Conservation (phyloP, 2,329 filamentous ascomycete genomes). For the Hypoxylon sp. region DNA sequence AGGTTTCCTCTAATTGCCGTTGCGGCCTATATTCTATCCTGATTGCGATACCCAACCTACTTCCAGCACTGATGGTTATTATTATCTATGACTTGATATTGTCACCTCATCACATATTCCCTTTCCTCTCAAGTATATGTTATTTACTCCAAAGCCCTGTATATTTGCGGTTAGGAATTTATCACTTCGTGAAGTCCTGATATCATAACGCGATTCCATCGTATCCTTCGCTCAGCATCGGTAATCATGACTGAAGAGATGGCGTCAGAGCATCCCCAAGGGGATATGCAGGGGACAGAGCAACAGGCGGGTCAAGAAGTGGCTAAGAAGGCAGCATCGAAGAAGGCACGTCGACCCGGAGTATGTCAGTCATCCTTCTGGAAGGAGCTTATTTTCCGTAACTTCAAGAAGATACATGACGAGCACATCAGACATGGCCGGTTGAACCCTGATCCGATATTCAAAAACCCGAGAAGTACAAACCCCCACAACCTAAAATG, state of each 20-base stretch:
- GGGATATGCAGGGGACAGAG: not conserved
- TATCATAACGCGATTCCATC: not conserved
- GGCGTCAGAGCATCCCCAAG: not conserved
- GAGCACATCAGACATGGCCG: constrained; percentile 7
- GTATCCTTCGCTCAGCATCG: not conserved
- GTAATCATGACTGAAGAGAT: not conserved
- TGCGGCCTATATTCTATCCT: not conserved
- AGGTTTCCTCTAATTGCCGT: not conserved
- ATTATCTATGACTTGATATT: not conserved
- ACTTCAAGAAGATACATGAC: not conserved
- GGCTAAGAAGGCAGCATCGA: not conserved
- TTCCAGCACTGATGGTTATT: not conserved
- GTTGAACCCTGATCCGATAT: constrained; percentile 9
- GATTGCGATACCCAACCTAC: not conserved
- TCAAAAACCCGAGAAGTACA: constrained; percentile 12
- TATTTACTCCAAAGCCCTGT: not conserved
- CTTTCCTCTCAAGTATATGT: not conserved
- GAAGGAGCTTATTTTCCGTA: not conserved
- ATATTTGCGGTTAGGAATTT: not conserved
- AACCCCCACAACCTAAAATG: not conserved
- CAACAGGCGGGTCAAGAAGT: not conserved
- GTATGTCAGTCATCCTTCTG: not conserved
- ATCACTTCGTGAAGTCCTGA: not conserved
- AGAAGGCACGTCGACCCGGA: not conserved
- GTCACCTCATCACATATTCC: not conserved